Percentiles rank a stretch among this genome's conserved stretches.
Conservation (phyloP, 2,329 filamentous ascomycete species). For the Thielaviopsis cerberus region DNA sequence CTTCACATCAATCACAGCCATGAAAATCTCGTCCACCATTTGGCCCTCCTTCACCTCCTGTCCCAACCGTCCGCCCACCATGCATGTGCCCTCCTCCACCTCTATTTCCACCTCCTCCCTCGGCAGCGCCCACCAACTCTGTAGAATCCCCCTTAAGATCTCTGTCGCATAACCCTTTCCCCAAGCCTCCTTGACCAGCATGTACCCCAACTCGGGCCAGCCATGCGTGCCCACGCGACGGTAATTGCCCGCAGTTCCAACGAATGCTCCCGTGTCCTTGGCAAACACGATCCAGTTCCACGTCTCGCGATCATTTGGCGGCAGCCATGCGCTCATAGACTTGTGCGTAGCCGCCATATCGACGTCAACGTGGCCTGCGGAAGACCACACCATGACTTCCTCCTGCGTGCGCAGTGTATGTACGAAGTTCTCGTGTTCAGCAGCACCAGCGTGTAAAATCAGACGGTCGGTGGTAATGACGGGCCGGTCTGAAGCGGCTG, state of each 20-base stretch:
- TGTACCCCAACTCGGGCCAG: slow-evolving; percentile 42
- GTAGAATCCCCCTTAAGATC: slow-evolving; percentile 29
- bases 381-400: slow-evolving; percentile 45
- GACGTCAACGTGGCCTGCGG: slow-evolving; percentile 23
- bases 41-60: slow-evolving; percentile 12
- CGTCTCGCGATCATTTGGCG: slow-evolving; percentile 29
- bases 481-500: slow-evolving; percentile 21
- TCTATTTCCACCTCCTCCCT: slow-evolving; percentile 25
- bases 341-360: slow-evolving; percentile 25
- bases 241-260: slow-evolving; percentile 31
- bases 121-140: slow-evolving; percentile 30
- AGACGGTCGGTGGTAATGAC: slow-evolving; percentile 34
- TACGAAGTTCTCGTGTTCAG: slow-evolving; percentile 31
- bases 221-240: slow-evolving; percentile 21
- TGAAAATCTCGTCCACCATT: slow-evolving; percentile 23
- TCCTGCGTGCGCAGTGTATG: slow-evolving; percentile 35
- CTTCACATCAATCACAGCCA: slow-evolving; percentile 27
- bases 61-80: slow-evolving; percentile 3
- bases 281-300: slow-evolving; percentile 39
- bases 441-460: slow-evolving; percentile 30
- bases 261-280: slow-evolving; percentile 28
- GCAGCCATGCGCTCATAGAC: slow-evolving; percentile 24
- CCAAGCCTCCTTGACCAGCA: slow-evolving; percentile 35
- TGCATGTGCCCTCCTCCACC: slow-evolving; percentile 24
- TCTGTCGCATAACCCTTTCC: slow-evolving; percentile 39